phyloP scores from a whole-genome alignment of 306 rosid genomes.

The Dalbergia oliveri region DNA sequence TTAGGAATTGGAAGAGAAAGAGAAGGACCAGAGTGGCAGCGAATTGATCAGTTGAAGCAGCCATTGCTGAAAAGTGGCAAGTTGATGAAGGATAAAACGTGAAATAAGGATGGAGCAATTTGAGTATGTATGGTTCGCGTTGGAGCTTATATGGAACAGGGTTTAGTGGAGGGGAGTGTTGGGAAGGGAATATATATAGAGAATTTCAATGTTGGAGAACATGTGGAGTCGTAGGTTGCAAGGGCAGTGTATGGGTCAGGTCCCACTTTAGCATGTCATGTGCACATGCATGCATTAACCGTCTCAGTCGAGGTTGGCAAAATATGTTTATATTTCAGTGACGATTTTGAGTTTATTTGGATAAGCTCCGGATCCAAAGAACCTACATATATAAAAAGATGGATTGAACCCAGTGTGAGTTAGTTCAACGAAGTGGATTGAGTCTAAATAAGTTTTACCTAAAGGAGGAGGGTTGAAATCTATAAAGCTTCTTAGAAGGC shows the following conservation, averaged over 20 bases:
- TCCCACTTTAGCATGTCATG: background rate
- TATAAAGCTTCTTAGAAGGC: too few relatives aligned
- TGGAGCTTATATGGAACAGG: background rate
- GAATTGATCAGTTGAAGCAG: slow-evolving; percentile 43
- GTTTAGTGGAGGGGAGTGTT: background rate
- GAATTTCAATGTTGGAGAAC: background rate
- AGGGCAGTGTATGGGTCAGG: slow-evolving; percentile 12
- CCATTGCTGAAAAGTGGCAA: background rate
- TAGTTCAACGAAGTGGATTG: too few relatives aligned
- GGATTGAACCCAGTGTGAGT: too few relatives aligned
- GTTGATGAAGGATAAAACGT: background rate
- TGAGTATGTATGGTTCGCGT: background rate
- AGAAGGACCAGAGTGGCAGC: slow-evolving; percentile 18
- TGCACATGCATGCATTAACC: slow-evolving; percentile 33
- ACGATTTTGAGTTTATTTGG: background rate
- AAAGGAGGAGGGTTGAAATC: too few relatives aligned
- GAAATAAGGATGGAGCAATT: background rate
- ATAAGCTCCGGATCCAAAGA: slow-evolving; percentile 8
- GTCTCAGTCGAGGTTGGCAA: slow-evolving; percentile 18
- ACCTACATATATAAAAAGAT: slow-evolving; percentile 8
- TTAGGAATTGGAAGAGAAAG: slow-evolving; percentile 39
- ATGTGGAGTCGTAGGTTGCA: slow-evolving; percentile 26
- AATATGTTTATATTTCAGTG: background rate
- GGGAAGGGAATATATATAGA: slow-evolving; percentile 34
- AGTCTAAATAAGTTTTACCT: too few relatives aligned